phyloP scores from a whole-genome alignment of 176 grass and related monocot genomes.

The Zoysia pacifica region DNA sequence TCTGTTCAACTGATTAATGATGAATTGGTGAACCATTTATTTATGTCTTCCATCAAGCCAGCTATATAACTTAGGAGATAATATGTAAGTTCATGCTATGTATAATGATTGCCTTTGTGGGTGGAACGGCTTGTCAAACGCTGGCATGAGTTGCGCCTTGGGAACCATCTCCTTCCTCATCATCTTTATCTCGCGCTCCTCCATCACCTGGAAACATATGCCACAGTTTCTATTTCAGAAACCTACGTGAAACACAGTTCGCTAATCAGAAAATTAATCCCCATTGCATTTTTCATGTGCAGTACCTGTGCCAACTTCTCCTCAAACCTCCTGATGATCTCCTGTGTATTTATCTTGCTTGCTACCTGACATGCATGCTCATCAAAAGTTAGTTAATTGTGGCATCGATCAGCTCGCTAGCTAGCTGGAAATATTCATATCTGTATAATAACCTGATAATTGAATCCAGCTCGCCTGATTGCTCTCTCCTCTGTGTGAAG shows the following conservation, averaged over 20 bases:
- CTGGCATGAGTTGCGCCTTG: constrained; percentile 95
- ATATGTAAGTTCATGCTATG: constrained; percentile 39
- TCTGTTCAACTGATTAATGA: constrained; percentile 14
- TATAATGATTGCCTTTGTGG: constrained; percentile 68
- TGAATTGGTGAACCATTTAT: constrained; percentile 28
- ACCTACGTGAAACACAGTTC: background rate
- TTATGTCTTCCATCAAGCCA: constrained; percentile 8
- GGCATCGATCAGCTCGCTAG: background rate
- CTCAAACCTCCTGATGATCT: constrained; percentile 87
- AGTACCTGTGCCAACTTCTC: constrained; percentile 68
- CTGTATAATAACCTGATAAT: constrained; percentile 56
- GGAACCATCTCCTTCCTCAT: constrained; percentile 98
- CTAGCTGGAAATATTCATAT: background rate
- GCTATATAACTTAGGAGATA: background rate
- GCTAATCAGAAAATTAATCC: background rate
- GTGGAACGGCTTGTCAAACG: constrained; percentile 87
- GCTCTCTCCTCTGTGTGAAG: constrained; percentile 91
- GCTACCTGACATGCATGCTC: constrained; percentile 51
- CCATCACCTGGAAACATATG: constrained; percentile 51
- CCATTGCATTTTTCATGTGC: no score
- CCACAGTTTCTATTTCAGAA: background rate
- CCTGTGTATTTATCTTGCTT: constrained; percentile 83
- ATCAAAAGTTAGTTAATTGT: background rate
- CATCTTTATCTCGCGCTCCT: constrained; percentile 88
- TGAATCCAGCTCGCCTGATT: constrained; percentile 63